Conservation (phyloP, 1,284 basidiomycete species). For the Cryptococcus neoformans region DNA sequence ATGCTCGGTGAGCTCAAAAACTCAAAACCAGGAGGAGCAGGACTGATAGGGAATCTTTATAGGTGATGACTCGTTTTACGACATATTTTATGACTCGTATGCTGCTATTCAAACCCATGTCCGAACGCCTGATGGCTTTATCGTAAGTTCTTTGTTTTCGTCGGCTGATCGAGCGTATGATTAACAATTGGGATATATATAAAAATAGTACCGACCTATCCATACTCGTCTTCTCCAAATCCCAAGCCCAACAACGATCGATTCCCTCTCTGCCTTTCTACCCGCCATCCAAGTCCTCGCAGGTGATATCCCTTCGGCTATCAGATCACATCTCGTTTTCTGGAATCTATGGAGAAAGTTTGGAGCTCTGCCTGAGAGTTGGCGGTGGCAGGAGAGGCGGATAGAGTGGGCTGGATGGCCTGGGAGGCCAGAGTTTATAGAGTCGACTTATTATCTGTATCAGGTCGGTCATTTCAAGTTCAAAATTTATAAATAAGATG, state of each 20-base stretch:
- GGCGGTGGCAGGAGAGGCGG: constrained; percentile 68
- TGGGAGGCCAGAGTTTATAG: constrained; percentile 81
- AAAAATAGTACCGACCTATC: background rate
- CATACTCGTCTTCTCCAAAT: constrained; percentile 22
- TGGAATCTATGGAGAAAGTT: constrained; percentile 86
- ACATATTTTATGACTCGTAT: constrained; percentile 86
- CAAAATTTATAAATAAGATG: too few species aligned
- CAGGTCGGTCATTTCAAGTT: constrained; percentile 56
- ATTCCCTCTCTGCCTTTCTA: constrained; percentile 52
- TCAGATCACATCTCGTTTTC: constrained; percentile 78
- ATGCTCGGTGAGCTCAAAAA: constrained; percentile 63
- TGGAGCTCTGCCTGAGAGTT: constrained; percentile 84
- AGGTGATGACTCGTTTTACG: constrained; percentile 83
- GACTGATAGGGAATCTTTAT: background rate
- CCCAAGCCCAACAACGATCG: constrained; percentile 30
- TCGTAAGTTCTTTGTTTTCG: constrained; percentile 54
- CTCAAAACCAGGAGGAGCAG: background rate
- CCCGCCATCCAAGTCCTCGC: constrained; percentile 69
- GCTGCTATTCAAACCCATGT: constrained; percentile 82
- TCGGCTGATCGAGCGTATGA: too few species aligned
- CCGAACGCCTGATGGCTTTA: constrained; percentile 76
- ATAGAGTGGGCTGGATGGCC: constrained; percentile 81
- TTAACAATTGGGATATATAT: constrained; percentile 20
- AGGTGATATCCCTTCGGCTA: constrained; percentile 83
- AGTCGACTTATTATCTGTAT: constrained; percentile 92